Base-by-base conservation (phyloP, 371 early-diverging fungal species). In the Catenaria anguillulae region DNA sequence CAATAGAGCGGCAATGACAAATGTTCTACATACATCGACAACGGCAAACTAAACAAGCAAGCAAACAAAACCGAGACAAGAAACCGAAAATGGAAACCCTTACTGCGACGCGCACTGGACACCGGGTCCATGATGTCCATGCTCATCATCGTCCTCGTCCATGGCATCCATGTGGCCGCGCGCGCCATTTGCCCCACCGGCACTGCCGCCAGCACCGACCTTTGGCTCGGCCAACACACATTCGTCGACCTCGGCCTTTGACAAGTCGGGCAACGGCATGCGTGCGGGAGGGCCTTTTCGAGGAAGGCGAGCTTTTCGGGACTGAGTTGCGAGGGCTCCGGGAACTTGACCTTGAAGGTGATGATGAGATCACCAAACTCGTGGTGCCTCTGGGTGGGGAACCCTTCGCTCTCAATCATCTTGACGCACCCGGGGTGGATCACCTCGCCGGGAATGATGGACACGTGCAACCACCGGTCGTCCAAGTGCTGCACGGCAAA, bases 101-200 rank as follows among this genome's bases (percentile, higher is more conserved):
- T 91, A 93, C 77, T 92, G 92, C 71, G 93, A 93, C 34, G 93
- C 92, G 73, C 97, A 97, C 77, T 94, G 95, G 50, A 97, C 95
- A 52, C 85, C 85, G 23, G 91, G 86, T 23, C 79, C 79, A 60
- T 77, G 82, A n/a, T 77, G 81, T 36, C 82, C 79, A 0, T 76
- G 76, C 34, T 84, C 86, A 10, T 79, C 85, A 34, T 85, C 85
- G 19, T 86, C 84, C 42, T 88, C 82, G 62, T 82, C 79, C 56
- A 56, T 56, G 23, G 35, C 35, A 42, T 80, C 85, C 48, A 79
- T 78, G 63, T 75, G 73, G 59, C 77, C 77, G 65, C 76, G 68
- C 42, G 65, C 74, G 4, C 46, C 46, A 23, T n/a, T 46, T n/a
- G n/a, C n/a, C n/a, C n/a, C n/a, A n/a, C n/a, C n/a, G n/a, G n/a